Conservation (phyloP, 2,329 filamentous ascomycete species). For the Cryphonectria nitschkei region DNA sequence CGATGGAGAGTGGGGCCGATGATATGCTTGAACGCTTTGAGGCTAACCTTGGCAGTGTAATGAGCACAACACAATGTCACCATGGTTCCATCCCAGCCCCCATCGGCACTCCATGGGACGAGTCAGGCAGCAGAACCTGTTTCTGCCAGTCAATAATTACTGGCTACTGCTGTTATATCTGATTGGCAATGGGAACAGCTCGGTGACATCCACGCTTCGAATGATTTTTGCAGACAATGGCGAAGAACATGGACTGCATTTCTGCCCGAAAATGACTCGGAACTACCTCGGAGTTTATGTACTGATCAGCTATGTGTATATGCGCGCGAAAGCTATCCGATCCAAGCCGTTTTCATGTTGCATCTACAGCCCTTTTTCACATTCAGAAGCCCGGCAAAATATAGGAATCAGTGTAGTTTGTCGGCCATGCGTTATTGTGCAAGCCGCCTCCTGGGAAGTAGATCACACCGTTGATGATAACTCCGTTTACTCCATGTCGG, state of each 20-base stretch:
- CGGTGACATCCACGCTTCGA: background rate
- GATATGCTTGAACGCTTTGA: background rate
- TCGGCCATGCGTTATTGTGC: conserved; percentile 18
- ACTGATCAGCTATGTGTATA: background rate
- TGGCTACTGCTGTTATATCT: background rate
- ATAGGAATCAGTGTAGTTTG: conserved; percentile 20
- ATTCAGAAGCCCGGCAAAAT: background rate
- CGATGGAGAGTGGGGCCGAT: background rate
- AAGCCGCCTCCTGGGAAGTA: conserved; percentile 19
- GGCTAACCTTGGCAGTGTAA: too few species aligned
- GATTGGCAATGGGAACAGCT: background rate
- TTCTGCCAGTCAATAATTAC: background rate
- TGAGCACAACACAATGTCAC: too few species aligned
- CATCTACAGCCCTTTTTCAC: background rate
- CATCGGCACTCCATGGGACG: background rate
- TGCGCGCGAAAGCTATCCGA: background rate
- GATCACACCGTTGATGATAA: conserved; percentile 6
- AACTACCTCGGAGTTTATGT: background rate
- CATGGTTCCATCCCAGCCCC: background rate
- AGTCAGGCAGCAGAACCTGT: background rate
- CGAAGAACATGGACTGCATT: background rate
- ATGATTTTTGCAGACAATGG: background rate
- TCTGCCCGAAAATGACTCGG: background rate
- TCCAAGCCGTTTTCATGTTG: background rate
- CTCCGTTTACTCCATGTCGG: conserved; percentile 30